These are phyloP conservation scores for Daldinia sp. DNA, from an alignment of 2,329 filamentous ascomycete genomes.

Conservation along the genomic window DNA sequence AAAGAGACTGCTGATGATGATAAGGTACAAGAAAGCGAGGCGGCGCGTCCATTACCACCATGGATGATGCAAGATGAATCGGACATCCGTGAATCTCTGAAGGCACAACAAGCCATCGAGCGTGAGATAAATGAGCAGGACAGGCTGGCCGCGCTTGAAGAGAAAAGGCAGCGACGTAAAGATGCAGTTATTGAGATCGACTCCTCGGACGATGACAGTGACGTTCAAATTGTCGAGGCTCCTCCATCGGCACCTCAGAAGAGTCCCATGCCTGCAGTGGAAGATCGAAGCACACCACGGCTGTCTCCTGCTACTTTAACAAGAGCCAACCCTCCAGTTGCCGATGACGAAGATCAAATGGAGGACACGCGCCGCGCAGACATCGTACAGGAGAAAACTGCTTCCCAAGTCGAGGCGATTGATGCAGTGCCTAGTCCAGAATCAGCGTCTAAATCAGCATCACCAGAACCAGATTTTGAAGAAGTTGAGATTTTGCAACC, in stretches of 20 bases:
- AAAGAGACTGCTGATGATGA: conserved; percentile 58
- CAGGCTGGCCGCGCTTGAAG: conserved; percentile 67
- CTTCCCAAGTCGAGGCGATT: conserved; percentile 25
- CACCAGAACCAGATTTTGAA: conserved; percentile 51
- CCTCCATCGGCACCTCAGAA: conserved; percentile 55
- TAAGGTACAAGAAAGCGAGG: conserved; percentile 70
- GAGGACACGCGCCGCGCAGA: conserved; percentile 36
- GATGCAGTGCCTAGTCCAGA: conserved; percentile 19
- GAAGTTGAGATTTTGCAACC: conserved; percentile 49
- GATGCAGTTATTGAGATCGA: conserved; percentile 71
- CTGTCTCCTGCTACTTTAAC: conserved; percentile 44
- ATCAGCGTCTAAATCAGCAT: conserved; percentile 37
- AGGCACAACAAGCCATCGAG: conserved; percentile 68
- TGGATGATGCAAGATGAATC: conserved; percentile 74
- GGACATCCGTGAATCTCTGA: conserved; percentile 74
- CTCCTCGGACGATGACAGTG: conserved; percentile 69
- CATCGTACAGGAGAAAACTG: conserved; percentile 34
- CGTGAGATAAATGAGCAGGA: conserved; percentile 74
- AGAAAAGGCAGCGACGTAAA: conserved; percentile 60
- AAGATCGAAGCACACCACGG: conserved; percentile 12
- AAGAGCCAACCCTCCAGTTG: conserved; percentile 40
- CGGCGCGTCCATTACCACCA: conserved; percentile 74
- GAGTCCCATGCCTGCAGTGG: conserved; percentile 33
- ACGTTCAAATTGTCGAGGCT: conserved; percentile 69
- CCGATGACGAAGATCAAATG: conserved; percentile 24